Percentiles rank a stretch among this genome's conserved stretches.
phyloP scores from a whole-genome alignment of 2,329 filamentous ascomycete genomes.

The Epichloe sibirici region DNA sequence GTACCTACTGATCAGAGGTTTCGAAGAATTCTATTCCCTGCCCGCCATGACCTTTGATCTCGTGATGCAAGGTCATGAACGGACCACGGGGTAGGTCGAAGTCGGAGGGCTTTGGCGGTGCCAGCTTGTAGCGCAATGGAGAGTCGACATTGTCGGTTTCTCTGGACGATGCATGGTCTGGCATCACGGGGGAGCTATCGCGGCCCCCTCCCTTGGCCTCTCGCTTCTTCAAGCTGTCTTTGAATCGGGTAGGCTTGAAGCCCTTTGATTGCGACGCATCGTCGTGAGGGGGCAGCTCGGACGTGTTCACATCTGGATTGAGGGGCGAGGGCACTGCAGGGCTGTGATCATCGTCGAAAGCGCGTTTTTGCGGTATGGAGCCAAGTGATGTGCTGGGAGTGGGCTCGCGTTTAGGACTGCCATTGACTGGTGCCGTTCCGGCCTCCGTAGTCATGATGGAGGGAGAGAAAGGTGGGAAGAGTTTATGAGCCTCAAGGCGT shows the following conservation, averaged over 20 bases:
- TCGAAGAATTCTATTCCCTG: slow-evolving; percentile 46
- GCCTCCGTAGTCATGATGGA: slow-evolving; percentile 1
- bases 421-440: slow-evolving; percentile 24
- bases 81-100: slow-evolving; percentile 48
- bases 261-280: slow-evolving; percentile 29
- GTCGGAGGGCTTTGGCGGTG: slow-evolving; percentile 49
- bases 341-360: slow-evolving; percentile 56
- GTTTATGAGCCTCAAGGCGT: background rate
- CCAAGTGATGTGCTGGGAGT: slow-evolving; percentile 28
- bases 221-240: slow-evolving; percentile 56
- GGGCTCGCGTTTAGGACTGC: slow-evolving; percentile 28
- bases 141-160: slow-evolving; percentile 30
- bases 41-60: slow-evolving; percentile 35
- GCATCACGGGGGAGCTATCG: slow-evolving; percentile 44
- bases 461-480: background rate
- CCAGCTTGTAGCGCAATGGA: slow-evolving; percentile 49
- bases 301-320: slow-evolving; percentile 48
- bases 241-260: slow-evolving; percentile 34
- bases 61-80: slow-evolving; percentile 44
- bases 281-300: slow-evolving; percentile 27
- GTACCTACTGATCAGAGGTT: slow-evolving; percentile 50
- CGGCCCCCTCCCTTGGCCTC: slow-evolving; percentile 44
- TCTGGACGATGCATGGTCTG: slow-evolving; percentile 37
- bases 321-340: slow-evolving; percentile 63
- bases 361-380: slow-evolving; percentile 51